Evolutionary conservation across 1,284 basidiomycete genomes (phyloP).

Genomic region (Cryptococcus sp.): DNA sequence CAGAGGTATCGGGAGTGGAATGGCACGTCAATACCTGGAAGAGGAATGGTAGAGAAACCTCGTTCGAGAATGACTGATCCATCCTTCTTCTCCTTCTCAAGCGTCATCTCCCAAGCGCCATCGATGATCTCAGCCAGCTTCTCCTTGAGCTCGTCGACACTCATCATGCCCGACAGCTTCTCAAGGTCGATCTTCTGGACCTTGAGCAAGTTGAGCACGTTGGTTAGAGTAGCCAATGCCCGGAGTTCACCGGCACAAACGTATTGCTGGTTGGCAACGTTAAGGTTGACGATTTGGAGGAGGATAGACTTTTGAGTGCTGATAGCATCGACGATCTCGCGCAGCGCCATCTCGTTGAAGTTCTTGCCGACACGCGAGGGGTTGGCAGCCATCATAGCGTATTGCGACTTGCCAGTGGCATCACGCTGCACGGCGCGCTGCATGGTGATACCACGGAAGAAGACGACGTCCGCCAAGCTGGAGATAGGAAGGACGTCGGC

Average conservation of each 20-base stretch:
- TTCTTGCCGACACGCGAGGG: conserved; percentile 91
- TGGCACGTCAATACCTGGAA: conserved; percentile 97
- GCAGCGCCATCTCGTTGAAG: conserved; percentile 84
- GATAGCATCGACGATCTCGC: conserved; percentile 93
- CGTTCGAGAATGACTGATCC: conserved; percentile 91
- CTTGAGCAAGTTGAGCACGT: conserved; percentile 95
- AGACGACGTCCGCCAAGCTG: conserved; percentile 95
- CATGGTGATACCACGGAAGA: conserved; percentile 99
- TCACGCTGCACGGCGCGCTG: conserved; percentile 97
- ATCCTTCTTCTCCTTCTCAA: conserved; percentile 71
- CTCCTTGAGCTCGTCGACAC: conserved; percentile 51
- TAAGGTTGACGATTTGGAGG: conserved; percentile 96
- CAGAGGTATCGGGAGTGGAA: conserved; percentile 98
- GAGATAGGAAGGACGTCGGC: conserved; percentile 94
- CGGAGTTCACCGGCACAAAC: conserved; percentile 96
- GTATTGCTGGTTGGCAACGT: conserved; percentile 81
- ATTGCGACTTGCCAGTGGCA: conserved; percentile 86
- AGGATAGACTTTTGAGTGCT: conserved; percentile 73
- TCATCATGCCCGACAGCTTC: conserved; percentile 64
- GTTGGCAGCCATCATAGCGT: conserved; percentile 98
- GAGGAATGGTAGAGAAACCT: conserved; percentile 92
- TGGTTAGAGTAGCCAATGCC: conserved; percentile 89
- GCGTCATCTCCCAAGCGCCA: conserved; percentile 72
- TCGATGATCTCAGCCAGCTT: conserved; percentile 87
- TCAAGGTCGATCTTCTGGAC: conserved; percentile 94